A percentile compares a stretch with the other conserved stretches of the same genome.
phyloP scores from a whole-genome alignment of 805 yeast genomes.

The Saccharomycopsis sp. region DNA sequence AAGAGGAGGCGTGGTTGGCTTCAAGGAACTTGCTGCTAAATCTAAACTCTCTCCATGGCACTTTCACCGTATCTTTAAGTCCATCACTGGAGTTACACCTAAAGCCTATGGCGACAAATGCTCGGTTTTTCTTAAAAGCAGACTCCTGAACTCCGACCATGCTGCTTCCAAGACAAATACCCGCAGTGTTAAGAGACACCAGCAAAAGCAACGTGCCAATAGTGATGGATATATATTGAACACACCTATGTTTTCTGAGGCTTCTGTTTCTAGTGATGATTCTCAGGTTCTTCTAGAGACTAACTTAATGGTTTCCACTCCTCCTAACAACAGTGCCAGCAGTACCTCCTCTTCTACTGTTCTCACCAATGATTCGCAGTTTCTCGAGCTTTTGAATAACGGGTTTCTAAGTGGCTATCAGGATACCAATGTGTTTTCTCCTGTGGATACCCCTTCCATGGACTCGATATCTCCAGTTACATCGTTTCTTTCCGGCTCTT shows the following conservation, averaged over 20 bases:
- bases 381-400: neutral
- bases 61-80: slow-evolving; percentile 83
- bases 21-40: slow-evolving; percentile 81
- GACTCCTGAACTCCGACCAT: neutral
- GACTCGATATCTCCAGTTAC: neutral
- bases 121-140: slow-evolving; percentile 37
- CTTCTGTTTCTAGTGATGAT: neutral
- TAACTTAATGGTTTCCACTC: neutral
- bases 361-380: neutral
- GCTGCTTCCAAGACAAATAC: neutral
- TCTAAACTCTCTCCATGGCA: slow-evolving; percentile 87
- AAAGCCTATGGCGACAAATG: slow-evolving; percentile 85
- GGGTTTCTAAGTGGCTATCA: too few relatives aligned
- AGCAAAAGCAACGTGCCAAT: neutral
- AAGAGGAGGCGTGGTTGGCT: slow-evolving; percentile 75
- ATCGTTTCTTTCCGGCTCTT: neutral
- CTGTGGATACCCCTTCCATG: neutral
- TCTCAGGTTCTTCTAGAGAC: neutral
- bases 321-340: neutral
- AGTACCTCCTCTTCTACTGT: neutral
- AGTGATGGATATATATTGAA: neutral
- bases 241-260: neutral
- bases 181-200: neutral
- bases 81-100: slow-evolving; percentile 81
- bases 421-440: neutral